phyloP scores from a whole-genome alignment of 1,284 basidiomycete species.

The Caloboletus inedulis region DNA sequence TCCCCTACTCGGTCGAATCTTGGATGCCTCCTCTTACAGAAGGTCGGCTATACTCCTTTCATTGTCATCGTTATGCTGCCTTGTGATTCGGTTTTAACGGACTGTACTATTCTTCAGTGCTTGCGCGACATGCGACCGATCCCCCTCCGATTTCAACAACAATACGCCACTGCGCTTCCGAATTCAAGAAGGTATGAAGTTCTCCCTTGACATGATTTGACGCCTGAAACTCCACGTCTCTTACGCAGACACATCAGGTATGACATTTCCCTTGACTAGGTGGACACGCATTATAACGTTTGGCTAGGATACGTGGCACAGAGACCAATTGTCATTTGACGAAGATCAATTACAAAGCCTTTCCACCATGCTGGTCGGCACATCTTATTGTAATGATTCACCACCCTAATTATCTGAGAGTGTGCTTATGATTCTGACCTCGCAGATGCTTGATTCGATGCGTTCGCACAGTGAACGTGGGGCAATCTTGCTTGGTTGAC shows the following conservation, averaged over 20 bases:
- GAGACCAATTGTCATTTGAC: constrained; percentile 86
- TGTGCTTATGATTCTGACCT: constrained; percentile 12
- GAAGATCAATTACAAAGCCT: constrained; percentile 88
- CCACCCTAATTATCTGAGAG: not conserved
- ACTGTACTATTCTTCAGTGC: constrained; percentile 45
- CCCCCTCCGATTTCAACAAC: constrained; percentile 91
- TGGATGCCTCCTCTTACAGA: constrained; percentile 79
- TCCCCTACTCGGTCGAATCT: constrained; percentile 73
- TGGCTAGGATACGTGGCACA: constrained; percentile 83
- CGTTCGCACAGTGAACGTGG: constrained; percentile 4
- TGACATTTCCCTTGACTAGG: constrained; percentile 23
- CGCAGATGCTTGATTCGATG: constrained; percentile 25
- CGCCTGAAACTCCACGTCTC: constrained; percentile 14
- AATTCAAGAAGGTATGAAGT: constrained; percentile 74
- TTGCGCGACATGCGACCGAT: constrained; percentile 82
- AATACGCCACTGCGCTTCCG: constrained; percentile 84
- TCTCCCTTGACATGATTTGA: constrained; percentile 14
- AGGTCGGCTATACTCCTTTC: constrained; percentile 39
- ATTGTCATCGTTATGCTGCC: not conserved
- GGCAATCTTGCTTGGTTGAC: not conserved
- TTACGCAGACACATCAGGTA: constrained; percentile 65
- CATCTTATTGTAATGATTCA: constrained; percentile 75
- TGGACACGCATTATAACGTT: constrained; percentile 6
- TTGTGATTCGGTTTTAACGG: constrained; percentile 2
- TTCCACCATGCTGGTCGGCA: constrained; percentile 87